Evolutionary conservation across 305 asterid genomes (phyloP).

Genomic region (Fraxinus albicans): DNA sequence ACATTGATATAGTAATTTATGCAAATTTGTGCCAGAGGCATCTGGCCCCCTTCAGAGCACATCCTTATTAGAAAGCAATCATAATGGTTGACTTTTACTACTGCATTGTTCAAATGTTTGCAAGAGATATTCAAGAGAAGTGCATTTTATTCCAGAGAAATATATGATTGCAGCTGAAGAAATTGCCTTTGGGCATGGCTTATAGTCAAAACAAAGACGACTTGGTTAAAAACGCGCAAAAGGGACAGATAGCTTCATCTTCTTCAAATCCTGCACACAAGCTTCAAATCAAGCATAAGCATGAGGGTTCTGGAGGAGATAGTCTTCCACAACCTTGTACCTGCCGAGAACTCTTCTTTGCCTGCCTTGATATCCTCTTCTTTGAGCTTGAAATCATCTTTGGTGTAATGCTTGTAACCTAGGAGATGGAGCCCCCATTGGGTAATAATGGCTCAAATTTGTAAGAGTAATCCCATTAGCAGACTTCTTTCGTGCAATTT

Average conservation of each 20-base stretch:
- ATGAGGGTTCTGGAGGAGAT: slow-evolving; percentile 25
- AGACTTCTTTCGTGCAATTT: neutral
- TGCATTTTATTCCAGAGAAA: neutral
- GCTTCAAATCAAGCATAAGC: slow-evolving; percentile 27
- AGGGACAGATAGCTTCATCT: neutral
- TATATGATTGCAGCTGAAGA: neutral
- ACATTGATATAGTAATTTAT: neutral
- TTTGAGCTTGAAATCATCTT: slow-evolving; percentile 28
- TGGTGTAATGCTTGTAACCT: slow-evolving; percentile 34
- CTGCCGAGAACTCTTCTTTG: slow-evolving; percentile 25
- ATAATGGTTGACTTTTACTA: neutral
- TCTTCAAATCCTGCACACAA: neutral
- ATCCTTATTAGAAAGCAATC: neutral
- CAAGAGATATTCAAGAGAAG: neutral
- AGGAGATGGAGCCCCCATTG: slow-evolving; percentile 35
- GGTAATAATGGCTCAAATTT: slow-evolving; percentile 27
- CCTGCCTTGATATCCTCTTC: slow-evolving; percentile 39
- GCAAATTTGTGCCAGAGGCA: neutral
- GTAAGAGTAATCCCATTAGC: neutral
- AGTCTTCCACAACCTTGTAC: slow-evolving; percentile 29
- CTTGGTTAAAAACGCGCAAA: neutral
- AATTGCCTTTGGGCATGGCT: neutral
- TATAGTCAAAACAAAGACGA: neutral
- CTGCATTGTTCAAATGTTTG: neutral
- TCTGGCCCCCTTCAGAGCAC: neutral